A percentile compares a stretch with the other conserved stretches of the same genome.
These are phyloP conservation scores for Fagopyrum esculentum DNA, from an alignment of 148 eudicot genomes.

Conservation along the genomic window DNA sequence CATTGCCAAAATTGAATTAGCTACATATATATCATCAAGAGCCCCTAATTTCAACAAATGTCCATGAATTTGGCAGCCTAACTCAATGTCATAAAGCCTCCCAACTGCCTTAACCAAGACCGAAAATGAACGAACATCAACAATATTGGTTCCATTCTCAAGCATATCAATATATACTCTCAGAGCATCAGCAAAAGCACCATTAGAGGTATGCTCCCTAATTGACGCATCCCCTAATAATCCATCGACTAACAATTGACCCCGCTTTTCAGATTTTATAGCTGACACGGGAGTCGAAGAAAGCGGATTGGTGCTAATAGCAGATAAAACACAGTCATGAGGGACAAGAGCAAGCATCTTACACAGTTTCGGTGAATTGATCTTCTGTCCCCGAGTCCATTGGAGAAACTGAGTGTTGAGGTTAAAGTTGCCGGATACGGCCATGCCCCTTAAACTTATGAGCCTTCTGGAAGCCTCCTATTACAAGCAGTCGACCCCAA, in stretches of 20 bases:
- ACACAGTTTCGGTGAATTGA: too few species aligned
- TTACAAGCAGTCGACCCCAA: too few species aligned
- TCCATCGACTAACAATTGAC: too few species aligned
- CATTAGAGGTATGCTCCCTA: too few species aligned
- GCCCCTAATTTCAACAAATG: conserved; percentile 25
- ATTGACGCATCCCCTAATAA: too few species aligned
- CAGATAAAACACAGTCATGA: too few species aligned
- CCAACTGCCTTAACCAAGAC: conserved; percentile 30
- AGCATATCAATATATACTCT: conserved; percentile 18
- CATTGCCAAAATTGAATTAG: conserved; percentile 26
- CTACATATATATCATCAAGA: conserved; percentile 24
- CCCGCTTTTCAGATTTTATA: too few species aligned
- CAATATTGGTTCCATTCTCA: conserved; percentile 4
- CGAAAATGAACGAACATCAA: conserved; percentile 18
- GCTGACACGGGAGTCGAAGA: too few species aligned
- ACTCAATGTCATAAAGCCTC: conserved; percentile 16
- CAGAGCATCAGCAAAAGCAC: too few species aligned
- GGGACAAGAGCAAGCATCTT: too few species aligned
- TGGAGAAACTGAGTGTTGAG: conserved; percentile 1
- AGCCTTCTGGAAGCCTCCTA: neutral
- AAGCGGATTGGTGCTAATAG: too few species aligned
- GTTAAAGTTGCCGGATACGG: neutral
- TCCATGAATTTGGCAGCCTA: conserved; percentile 24
- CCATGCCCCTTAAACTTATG: neutral
- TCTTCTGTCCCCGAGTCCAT: neutral